Conservation (phyloP, 371 early-diverging fungal species). For the Blyttiomyces sp. region DNA sequence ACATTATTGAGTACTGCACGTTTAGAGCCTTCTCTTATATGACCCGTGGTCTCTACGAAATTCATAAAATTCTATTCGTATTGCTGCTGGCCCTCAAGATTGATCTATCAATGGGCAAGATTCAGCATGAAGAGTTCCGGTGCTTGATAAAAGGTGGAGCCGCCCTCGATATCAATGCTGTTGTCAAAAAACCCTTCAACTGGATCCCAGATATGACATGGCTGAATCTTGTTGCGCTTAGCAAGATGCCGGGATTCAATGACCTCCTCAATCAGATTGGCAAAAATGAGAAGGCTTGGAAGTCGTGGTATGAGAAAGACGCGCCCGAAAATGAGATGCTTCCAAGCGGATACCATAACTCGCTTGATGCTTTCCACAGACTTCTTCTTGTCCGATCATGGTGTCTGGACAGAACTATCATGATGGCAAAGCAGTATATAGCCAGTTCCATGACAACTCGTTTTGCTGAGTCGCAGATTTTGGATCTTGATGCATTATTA, state of each 20-base stretch:
- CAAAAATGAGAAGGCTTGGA: constrained; percentile 63
- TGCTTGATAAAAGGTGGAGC: constrained; percentile 60
- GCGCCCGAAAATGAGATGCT: constrained; percentile 57
- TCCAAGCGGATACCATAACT: constrained; percentile 53
- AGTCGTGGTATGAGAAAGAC: constrained; percentile 59
- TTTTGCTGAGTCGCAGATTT: constrained; percentile 58
- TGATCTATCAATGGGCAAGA: constrained; percentile 46
- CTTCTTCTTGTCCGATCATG: constrained; percentile 54
- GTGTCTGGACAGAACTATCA: constrained; percentile 54
- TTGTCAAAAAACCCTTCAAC: constrained; percentile 58
- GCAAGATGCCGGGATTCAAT: constrained; percentile 56
- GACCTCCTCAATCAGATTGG: constrained; percentile 57
- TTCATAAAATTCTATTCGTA: constrained; percentile 59
- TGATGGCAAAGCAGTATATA: constrained; percentile 60
- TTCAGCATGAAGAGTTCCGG: constrained; percentile 57
- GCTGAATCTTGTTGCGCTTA: constrained; percentile 56
- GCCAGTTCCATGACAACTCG: constrained; percentile 40
- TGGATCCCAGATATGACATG: constrained; percentile 66
- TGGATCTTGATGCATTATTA: constrained; percentile 55
- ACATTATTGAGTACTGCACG: constrained; percentile 62
- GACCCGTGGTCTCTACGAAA: constrained; percentile 55
- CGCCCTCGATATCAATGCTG: constrained; percentile 58
- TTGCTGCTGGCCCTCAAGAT: constrained; percentile 57
- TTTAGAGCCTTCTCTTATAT: constrained; percentile 55
- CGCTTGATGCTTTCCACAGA: constrained; percentile 52